Base-by-base conservation (phyloP, 179 eudicot genomes). In the Dionaea muscipula region DNA sequence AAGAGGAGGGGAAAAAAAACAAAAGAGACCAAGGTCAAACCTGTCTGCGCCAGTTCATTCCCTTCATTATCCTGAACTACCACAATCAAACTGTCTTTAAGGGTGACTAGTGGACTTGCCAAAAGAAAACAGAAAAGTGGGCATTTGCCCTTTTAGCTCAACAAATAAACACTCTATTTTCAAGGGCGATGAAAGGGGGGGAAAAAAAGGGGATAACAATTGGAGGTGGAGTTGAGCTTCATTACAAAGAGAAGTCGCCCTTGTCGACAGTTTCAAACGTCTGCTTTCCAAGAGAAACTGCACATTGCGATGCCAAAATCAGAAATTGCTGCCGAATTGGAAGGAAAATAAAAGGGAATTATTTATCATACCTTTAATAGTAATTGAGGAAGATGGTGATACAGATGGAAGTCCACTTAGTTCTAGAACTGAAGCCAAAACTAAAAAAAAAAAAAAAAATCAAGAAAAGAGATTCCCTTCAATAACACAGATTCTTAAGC, bases 261-360 rank as follows among this genome's bases (percentile, higher is more conserved):
- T 71, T 77, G 49, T 78, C 83, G 53, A 71, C 59, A 31, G 75
- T 68, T 54, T 82, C 81, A 57, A 67, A 65, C 64, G 68, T 76
- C 37, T 64, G 76, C 66, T 87, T 91, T 57, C 95, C 98, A 72
- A 91, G 62, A 36, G 94, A 72, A 66, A 82, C 98, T 91, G 86
- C 82, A 84, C 56, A 41, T 26, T 37, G 40, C 47, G 53, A 54
- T 38, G 2, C 21, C 48, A 26, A 20, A 26, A 41, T 28, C 46
- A 2, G 35, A 31, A 46, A 44, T 15, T 2, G n/a, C 24, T 2
- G 28, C 8, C 23, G 13, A 17, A 68, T 13, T 26, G 48, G 38
- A 51, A 26, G 21, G 23, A 15, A 25, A 8, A 50, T 16, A 36
- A 15, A 17, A 15, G 27, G n/a, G 21, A 18, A 46, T 24, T 38